These are phyloP conservation scores for Coemansia sp. DNA, from an alignment of 371 early-diverging fungal species.

Conservation along the genomic window DNA sequence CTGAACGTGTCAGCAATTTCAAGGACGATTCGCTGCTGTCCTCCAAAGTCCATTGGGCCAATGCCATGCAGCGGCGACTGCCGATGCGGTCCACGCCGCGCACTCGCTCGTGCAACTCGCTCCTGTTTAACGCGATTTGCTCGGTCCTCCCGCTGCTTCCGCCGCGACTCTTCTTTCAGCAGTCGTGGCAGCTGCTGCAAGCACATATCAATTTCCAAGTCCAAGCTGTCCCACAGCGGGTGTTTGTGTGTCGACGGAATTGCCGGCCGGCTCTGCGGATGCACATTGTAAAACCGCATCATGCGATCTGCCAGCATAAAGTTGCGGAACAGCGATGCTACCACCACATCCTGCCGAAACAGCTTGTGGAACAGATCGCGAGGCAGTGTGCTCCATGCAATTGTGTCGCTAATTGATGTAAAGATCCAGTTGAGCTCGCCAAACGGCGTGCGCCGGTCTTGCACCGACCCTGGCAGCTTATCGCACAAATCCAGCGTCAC, in stretches of 20 bases:
- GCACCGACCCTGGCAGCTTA: slow-evolving; percentile 83
- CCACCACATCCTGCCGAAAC: slow-evolving; percentile 94
- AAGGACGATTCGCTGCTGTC: slow-evolving; percentile 10
- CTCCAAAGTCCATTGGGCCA: not conserved
- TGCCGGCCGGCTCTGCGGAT: slow-evolving; percentile 82
- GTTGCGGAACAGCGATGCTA: slow-evolving; percentile 94
- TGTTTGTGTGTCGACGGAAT: slow-evolving; percentile 90
- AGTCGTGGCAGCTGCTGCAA: slow-evolving; percentile 83
- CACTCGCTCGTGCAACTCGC: slow-evolving; percentile 11
- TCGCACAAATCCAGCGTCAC: slow-evolving; percentile 71
- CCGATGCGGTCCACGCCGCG: not conserved
- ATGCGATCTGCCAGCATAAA: slow-evolving; percentile 92
- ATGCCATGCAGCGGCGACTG: not conserved
- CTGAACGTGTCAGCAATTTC: slow-evolving; percentile 34
- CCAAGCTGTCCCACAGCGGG: slow-evolving; percentile 96
- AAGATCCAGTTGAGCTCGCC: slow-evolving; percentile 99
- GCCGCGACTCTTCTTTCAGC: slow-evolving; percentile 59
- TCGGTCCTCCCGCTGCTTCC: slow-evolving; percentile 23
- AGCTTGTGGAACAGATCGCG: slow-evolving; percentile 86
- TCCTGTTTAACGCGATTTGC: slow-evolving; percentile 20
- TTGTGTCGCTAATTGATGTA: slow-evolving; percentile 96
- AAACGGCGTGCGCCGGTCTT: slow-evolving; percentile 88
- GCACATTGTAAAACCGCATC: slow-evolving; percentile 89
- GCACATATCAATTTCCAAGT: slow-evolving; percentile 92
- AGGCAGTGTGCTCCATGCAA: slow-evolving; percentile 95